Evolutionary conservation across 352 stramenopile genomes (phyloP).

Genomic region (Nannochloropsis limnetica): DNA sequence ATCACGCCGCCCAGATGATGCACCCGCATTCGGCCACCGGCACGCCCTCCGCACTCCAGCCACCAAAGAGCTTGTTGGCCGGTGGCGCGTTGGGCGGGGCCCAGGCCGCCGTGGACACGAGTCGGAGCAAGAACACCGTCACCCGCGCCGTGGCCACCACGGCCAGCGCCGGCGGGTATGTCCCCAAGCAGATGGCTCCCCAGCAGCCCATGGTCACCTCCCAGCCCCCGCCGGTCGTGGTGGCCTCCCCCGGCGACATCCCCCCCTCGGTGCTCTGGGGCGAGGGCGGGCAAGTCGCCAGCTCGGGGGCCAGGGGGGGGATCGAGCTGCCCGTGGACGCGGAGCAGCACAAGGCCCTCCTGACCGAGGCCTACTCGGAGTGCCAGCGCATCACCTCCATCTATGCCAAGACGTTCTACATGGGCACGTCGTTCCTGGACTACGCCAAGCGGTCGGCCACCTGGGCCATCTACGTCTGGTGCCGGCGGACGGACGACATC

Average conservation of each 20-base stretch:
- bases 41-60: neutral
- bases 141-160: neutral
- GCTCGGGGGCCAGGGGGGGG: neutral
- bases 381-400: constrained; percentile 69
- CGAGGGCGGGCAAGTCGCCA: neutral
- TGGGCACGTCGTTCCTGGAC: constrained; percentile 66
- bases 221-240: neutral
- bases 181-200: neutral
- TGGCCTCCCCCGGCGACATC: neutral
- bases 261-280: neutral
- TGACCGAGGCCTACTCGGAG: constrained; percentile 63
- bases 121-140: constrained; percentile 25
- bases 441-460: constrained; percentile 53
- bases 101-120: neutral
- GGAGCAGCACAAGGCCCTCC: constrained; percentile 40
- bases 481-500: constrained; percentile 73
- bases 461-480: constrained; percentile 77
- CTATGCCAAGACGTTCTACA: constrained; percentile 76
- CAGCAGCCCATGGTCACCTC: neutral
- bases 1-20: neutral
- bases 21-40: neutral
- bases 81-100: neutral
- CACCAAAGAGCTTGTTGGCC: neutral
- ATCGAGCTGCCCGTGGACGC: neutral
- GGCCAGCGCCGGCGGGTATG: neutral